Conservation (phyloP, 345 rosid genomes). For the Clarkia xantiana region DNA sequence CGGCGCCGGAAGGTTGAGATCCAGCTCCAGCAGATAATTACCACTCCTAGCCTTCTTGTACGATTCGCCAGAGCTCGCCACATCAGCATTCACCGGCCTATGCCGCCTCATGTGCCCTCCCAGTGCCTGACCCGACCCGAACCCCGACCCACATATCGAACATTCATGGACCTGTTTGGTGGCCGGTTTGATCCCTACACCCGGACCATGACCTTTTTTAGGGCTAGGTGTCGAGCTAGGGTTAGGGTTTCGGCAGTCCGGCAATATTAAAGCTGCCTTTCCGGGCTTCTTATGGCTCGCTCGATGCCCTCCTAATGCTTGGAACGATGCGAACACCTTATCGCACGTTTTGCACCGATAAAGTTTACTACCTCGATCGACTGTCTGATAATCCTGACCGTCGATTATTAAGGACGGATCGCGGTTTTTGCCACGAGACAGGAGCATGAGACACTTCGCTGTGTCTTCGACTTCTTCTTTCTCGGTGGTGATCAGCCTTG, state of each 20-base stretch:
- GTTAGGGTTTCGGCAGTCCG: neutral
- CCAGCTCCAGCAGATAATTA: constrained; percentile 68
- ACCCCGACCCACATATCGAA: constrained; percentile 79
- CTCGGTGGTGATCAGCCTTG: neutral
- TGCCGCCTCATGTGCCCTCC: constrained; percentile 99
- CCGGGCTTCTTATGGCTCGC: constrained; percentile 95
- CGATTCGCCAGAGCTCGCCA: constrained; percentile 25
- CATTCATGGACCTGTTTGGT: constrained; percentile 72
- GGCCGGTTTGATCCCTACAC: constrained; percentile 12
- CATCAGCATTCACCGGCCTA: constrained; percentile 26
- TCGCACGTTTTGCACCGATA: constrained; percentile 91
- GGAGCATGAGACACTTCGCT: constrained; percentile 89
- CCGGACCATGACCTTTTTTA: constrained; percentile 8
- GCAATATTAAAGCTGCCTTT: constrained; percentile 9
- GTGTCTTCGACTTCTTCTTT: constrained; percentile 67
- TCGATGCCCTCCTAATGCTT: constrained; percentile 95
- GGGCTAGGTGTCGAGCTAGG: neutral
- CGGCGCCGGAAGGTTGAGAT: constrained; percentile 95
- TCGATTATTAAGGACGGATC: constrained; percentile 10
- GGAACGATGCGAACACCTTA: constrained; percentile 78
- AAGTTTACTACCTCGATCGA: constrained; percentile 27
- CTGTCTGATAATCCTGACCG: neutral
- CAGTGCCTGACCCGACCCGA: constrained; percentile 88
- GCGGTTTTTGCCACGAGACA: constrained; percentile 46
- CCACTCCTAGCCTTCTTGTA: constrained; percentile 31